Evolutionary conservation across 202 grass and related monocot genomes (phyloP), one percentile per base, ranked within the genome.

Genomic region (Musa balbisiana): DNA sequence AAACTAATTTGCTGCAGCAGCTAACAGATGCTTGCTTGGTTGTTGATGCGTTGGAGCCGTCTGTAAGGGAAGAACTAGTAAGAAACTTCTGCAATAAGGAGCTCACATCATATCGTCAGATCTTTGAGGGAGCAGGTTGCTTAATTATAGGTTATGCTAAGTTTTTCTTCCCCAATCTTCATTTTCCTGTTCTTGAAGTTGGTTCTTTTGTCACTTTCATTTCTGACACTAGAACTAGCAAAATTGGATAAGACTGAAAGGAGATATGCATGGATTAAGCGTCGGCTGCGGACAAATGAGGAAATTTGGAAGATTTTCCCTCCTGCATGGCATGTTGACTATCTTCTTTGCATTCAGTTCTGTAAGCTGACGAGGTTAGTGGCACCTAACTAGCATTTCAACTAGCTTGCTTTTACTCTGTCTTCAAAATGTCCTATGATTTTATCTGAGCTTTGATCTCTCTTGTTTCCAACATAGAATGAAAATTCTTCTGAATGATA

Each of bases 281-380:
- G 91, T 25, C 81, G 95, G 14, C 62, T 99, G 69, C 80, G 91
- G 50, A 92, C 95, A 76, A 99, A 99, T 80, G 95, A 99, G 84
- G 95, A 99, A 69, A 92, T 90, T 71, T 99, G 95, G 95, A 99
- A 91, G 86, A 94, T 94, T 84, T 99, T 99, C 84, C 91, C 95
- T 76, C 85, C 84, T 72, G 83, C 89, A 27, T 99, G 95, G 95
- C 95, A 99, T 82, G 89, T 99, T 80, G 91, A 99, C 67, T 99
- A 95, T 90, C 83, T 99, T 24, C 72, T 99, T 69, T 99, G 95
- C 78, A 99, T 99, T 78, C 95, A 99, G 83, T 99, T 99, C 84
- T 99, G 95, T 79, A 99, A 99, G 82, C 84, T 99, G 80, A 99
- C 95, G 64, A 99, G 95, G 95, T 99, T 78, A 83, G 78, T 79